Evolutionary conservation across 2,329 filamentous ascomycete genomes (phyloP).

Genomic region (Botryosphaeria dothidea): DNA sequence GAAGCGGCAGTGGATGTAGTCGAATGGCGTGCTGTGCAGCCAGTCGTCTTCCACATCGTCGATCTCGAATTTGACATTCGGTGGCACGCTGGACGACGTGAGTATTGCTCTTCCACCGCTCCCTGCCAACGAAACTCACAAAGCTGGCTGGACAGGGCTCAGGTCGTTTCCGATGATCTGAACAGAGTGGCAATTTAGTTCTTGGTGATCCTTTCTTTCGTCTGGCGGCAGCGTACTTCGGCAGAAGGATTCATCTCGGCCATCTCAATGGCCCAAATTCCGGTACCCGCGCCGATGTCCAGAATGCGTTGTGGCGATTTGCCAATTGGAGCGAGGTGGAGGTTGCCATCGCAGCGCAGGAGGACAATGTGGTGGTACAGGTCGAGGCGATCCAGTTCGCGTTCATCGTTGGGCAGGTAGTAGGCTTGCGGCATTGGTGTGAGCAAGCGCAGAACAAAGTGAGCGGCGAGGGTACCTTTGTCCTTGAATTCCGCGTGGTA

Average conservation of each 20-base stretch:
- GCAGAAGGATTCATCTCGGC: neutral
- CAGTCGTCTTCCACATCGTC: constrained; percentile 44
- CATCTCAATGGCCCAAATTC: constrained; percentile 1
- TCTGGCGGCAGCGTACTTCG: neutral
- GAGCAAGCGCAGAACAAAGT: neutral
- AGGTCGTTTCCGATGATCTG: constrained; percentile 28
- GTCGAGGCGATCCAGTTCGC: constrained; percentile 3
- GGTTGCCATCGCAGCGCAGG: neutral
- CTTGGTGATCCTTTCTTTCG: neutral
- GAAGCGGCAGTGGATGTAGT: constrained; percentile 37
- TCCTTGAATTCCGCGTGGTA: constrained; percentile 21
- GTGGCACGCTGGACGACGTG: constrained; percentile 27
- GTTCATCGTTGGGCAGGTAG: constrained; percentile 12
- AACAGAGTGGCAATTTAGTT: neutral
- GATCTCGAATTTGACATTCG: constrained; percentile 44
- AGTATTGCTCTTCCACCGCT: neutral
- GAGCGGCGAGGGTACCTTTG: neutral
- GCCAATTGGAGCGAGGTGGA: constrained; percentile 21
- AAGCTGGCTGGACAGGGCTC: neutral
- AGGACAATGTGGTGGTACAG: neutral
- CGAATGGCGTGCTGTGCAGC: constrained; percentile 35
- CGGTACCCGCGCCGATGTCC: constrained; percentile 1
- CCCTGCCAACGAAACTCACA: neutral
- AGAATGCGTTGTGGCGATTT: constrained; percentile 21
- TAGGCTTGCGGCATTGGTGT: constrained; percentile 20